Evolutionary conservation across 2,329 filamentous ascomycete genomes (phyloP).

Genomic region (Xylariaceae sp.): DNA sequence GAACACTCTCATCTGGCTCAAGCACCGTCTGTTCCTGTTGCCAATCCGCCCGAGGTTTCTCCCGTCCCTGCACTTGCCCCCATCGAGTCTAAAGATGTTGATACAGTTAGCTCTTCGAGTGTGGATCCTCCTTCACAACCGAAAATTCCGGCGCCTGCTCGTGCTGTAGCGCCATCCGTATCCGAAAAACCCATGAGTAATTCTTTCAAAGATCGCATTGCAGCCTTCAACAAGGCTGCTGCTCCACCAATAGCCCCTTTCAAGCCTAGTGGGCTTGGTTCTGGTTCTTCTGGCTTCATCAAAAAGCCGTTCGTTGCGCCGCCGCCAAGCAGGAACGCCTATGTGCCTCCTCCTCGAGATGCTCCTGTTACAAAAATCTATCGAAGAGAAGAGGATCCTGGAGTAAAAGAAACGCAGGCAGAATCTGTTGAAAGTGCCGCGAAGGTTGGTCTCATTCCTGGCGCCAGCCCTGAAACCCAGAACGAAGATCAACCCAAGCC

Average conservation of each 20-base stretch:
- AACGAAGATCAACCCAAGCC: constrained; percentile 88
- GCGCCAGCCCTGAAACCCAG: constrained; percentile 52
- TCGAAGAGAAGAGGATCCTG: constrained; percentile 85
- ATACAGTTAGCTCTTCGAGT: constrained; percentile 48
- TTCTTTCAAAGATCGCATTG: constrained; percentile 94
- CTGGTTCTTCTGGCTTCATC: constrained; percentile 74
- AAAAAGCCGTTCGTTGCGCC: constrained; percentile 98
- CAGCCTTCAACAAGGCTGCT: constrained; percentile 91
- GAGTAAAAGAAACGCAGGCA: constrained; percentile 68
- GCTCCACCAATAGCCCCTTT: constrained; percentile 89
- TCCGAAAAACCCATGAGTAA: constrained; percentile 75
- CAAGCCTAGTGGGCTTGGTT: constrained; percentile 73
- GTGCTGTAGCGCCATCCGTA: constrained; percentile 71
- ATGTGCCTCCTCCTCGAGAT: constrained; percentile 78
- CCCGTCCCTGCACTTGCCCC: constrained; percentile 47
- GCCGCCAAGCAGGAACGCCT: constrained; percentile 90
- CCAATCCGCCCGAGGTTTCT: constrained; percentile 48
- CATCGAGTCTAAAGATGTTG: constrained; percentile 41
- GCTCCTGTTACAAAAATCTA: constrained; percentile 77
- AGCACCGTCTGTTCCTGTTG: constrained; percentile 39
- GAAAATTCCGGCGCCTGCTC: constrained; percentile 47
- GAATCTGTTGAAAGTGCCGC: constrained; percentile 72
- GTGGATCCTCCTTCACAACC: constrained; percentile 50
- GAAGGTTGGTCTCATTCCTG: constrained; percentile 65
- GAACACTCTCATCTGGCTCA: constrained; percentile 38